These are phyloP conservation scores for Lasiodiplodia sp. DNA, from an alignment of 2,329 filamentous ascomycete genomes.

Conservation along the genomic window DNA sequence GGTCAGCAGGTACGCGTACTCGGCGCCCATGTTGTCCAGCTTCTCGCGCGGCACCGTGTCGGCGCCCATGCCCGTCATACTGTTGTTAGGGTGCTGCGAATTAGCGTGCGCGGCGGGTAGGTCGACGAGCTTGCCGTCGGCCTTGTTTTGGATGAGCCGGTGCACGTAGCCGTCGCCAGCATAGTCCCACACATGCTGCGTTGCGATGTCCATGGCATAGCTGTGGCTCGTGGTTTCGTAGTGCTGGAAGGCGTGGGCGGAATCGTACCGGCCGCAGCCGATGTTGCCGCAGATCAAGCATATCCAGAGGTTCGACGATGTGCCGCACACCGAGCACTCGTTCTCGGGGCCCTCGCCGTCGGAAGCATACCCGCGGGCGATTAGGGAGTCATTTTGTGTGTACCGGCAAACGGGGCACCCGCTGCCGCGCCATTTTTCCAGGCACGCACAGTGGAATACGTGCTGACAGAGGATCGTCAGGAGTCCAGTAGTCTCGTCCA, in stretches of 20 bases:
- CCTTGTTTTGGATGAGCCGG: slow-evolving; percentile 90
- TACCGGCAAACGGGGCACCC: slow-evolving; percentile 96
- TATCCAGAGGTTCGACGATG: slow-evolving; percentile 86
- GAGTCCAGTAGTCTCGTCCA: slow-evolving; percentile 96
- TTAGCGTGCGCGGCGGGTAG: slow-evolving; percentile 65
- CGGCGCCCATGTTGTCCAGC: slow-evolving; percentile 81
- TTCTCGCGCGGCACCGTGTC: slow-evolving; percentile 77
- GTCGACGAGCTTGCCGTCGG: slow-evolving; percentile 90
- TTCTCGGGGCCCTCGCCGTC: slow-evolving; percentile 65
- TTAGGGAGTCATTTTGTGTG: slow-evolving; percentile 68
- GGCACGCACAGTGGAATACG: slow-evolving; percentile 94
- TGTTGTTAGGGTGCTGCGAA: slow-evolving; percentile 38
- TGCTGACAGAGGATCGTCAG: slow-evolving; percentile 97
- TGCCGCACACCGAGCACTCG: slow-evolving; percentile 82
- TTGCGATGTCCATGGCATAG: slow-evolving; percentile 90
- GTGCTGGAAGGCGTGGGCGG: slow-evolving; percentile 90
- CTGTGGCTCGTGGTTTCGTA: slow-evolving; percentile 90
- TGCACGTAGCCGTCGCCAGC: slow-evolving; percentile 96
- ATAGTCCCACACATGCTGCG: slow-evolving; percentile 98
- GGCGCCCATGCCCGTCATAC: slow-evolving; percentile 55
- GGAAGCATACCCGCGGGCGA: slow-evolving; percentile 41
- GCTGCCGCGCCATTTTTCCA: slow-evolving; percentile 94
- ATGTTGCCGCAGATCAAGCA: slow-evolving; percentile 93
- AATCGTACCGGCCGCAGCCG: slow-evolving; percentile 93
- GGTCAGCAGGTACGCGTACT: slow-evolving; percentile 93